Evolutionary conservation across 768 basidiomycete genomes (phyloP), one percentile per base, ranked within the genome.

Genomic region (Leccinum incarnatum): DNA sequence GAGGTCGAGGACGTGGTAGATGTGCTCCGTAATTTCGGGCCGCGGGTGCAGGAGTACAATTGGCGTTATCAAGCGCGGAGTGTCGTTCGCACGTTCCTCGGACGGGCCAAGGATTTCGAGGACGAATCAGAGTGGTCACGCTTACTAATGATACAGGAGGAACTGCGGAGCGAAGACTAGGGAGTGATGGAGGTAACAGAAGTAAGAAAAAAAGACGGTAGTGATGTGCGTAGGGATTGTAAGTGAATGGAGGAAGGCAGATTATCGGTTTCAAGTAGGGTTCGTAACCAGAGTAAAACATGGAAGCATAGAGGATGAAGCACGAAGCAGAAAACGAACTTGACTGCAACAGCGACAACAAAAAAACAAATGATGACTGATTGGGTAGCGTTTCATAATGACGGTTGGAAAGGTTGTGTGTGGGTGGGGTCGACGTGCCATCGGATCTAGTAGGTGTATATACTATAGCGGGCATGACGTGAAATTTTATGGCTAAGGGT

Each of bases 11-110:
- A 96, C 29, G 78, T 93, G 2, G 89, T 95, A 25, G 92, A 91
- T 64, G 79, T 93, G 21, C 75, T 98, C 65, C 79, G 82, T 62
- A 93, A 93, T 72, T 85, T 95, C 63, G 95, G 96, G 2, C 87
- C 91, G 51, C 79, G 82, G 55, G 82, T 81, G 40, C 80, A 72
- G 54, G 75, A 78, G 56, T 72, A 69, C 58, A 88, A 86, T 62
- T 98, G 97, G 97, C 83, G 79, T 72, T 81, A 91, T 66, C 93
- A 96, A 74, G 92, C 86, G 47, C 81, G 89, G 55, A 95, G 93
- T 60, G 79, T 98, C 57, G 82, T 98, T 59, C 79, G 95, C 74
- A 89, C 87, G 53, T 98, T 98, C 74, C 82, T 92, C 75, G 95
- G 91, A 7, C 79, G 91, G 59, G 93, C 91, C 59, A 87, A 79